phyloP scores from a whole-genome alignment of 2,329 filamentous ascomycete genomes.

The Alternaria metachromatica region DNA sequence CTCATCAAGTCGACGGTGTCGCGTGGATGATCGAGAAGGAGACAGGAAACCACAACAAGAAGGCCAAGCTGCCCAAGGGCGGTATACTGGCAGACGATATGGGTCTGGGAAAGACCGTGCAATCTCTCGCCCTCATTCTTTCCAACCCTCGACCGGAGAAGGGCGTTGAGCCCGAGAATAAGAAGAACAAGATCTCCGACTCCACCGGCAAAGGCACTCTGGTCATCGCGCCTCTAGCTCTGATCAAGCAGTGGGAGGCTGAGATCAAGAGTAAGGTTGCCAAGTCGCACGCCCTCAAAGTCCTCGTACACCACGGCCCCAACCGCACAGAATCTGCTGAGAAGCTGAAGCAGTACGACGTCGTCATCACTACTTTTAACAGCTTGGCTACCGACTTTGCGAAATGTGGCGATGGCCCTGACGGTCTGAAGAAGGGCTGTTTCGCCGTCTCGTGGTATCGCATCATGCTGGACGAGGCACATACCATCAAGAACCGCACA shows the following conservation, averaged over 20 bases:
- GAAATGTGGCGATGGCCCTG: conserved; percentile 66
- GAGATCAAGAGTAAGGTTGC: conserved; percentile 87
- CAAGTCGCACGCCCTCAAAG: conserved; percentile 72
- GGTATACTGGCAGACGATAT: conserved; percentile 97
- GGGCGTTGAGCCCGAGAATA: conserved; percentile 54
- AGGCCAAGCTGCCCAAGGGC: conserved; percentile 80
- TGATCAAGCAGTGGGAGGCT: conserved; percentile 96
- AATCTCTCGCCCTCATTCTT: conserved; percentile 87
- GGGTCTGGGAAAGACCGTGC: conserved; percentile 95
- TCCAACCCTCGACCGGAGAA: conserved; percentile 73
- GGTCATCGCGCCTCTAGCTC: conserved; percentile 88
- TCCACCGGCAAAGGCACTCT: conserved; percentile 79
- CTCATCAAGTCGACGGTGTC: conserved; percentile 92
- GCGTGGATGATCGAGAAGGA: conserved; percentile 96
- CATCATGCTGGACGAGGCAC: conserved; percentile 93
- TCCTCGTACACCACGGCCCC: conserved; percentile 90
- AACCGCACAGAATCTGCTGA: conserved; percentile 79
- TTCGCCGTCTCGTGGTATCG: conserved; percentile 96
- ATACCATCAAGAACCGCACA: conserved; percentile 98
- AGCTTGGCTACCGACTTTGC: conserved; percentile 91
- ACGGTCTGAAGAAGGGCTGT: conserved; percentile 76
- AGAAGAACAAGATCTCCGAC: conserved; percentile 71
- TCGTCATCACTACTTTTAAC: conserved; percentile 97
- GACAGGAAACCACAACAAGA: conserved; percentile 81
- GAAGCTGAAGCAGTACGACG: conserved; percentile 84